Evolutionary conservation across 2,329 filamentous ascomycete genomes (phyloP).

Genomic region (Colletotrichum navitas): DNA sequence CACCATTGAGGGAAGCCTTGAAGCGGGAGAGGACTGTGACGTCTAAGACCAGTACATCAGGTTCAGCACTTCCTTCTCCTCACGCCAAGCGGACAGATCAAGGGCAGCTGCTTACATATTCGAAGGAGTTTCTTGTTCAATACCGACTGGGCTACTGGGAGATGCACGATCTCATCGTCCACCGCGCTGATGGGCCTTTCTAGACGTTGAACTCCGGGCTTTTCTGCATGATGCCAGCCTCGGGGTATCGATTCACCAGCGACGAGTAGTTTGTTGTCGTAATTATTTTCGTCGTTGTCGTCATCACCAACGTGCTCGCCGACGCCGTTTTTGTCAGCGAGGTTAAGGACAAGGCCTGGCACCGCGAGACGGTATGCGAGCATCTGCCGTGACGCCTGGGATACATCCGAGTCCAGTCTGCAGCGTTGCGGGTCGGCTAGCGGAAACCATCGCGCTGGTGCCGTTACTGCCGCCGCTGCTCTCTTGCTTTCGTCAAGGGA

Average conservation of each 20-base stretch:
- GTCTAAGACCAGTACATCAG: conserved; percentile 51
- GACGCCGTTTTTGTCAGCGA: conserved; percentile 24
- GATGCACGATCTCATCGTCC: conserved; percentile 54
- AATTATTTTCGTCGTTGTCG: neutral
- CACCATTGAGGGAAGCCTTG: conserved; percentile 63
- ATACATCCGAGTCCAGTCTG: conserved; percentile 46
- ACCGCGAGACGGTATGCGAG: conserved; percentile 45
- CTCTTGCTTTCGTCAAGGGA: neutral
- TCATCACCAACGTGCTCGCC: conserved; percentile 1
- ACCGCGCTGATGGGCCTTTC: conserved; percentile 22
- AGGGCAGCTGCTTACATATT: conserved; percentile 31
- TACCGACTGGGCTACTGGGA: conserved; percentile 57
- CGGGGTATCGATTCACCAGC: neutral
- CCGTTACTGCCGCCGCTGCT: neutral
- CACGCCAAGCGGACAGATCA: neutral
- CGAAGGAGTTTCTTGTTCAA: conserved; percentile 60
- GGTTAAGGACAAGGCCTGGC: conserved; percentile 39
- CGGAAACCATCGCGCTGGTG: neutral
- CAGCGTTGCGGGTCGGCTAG: conserved; percentile 36
- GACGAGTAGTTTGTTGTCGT: neutral
- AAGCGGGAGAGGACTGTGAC: conserved; percentile 63
- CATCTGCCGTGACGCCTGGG: conserved; percentile 48
- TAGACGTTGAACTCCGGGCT: neutral
- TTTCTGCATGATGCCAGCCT: neutral
- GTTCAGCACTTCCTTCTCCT: neutral